Evolutionary conservation across 2,329 filamentous ascomycete species (phyloP), one percentile per base, ranked within the genome.

Genomic region (Pseudogymnoascus sp.): DNA sequence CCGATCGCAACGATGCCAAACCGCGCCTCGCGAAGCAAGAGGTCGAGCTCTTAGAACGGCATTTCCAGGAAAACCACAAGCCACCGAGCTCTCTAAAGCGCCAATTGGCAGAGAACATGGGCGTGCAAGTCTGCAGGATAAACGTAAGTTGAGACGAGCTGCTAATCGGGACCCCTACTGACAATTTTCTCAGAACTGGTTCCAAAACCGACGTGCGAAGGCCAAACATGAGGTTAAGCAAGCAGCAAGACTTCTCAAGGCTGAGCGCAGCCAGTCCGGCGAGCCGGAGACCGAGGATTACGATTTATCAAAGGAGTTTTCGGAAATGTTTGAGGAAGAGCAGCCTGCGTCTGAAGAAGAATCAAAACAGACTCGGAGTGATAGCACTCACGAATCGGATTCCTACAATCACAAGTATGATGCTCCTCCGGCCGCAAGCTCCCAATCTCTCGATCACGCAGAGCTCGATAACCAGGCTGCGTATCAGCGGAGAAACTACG

Each of bases 1-100:
- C 31, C 36, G 58, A 59, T 39, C 58, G 58, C 58, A 59, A 75
- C 61, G 77, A 81, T 65, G 77, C 80, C 10, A 82, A 82, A 68
- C 79, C 80, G 21, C 75, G 80, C 33, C 74, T 85, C 31, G 81
- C 81, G 61, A 84, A 84, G 70, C 81, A 83, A 59, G 82, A 84
- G 70, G 82, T 84, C 7, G 81, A 83, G 65, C 71, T 82, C 58
- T 74, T 87, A 31, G 84, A 87, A 68, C 76, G 78, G 35, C 82
- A 86, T 69, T 87, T 87, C 66, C 78, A 81, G 64, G 83, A 83
- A 71, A 87, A 87, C 70, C 81, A 82, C 65, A 87, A 87, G 73
- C 84, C 84, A 8, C 84, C 81, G 60, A 86, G 82, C 72, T 83
- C 79, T 62, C 78, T 79, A 33, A 87, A 87, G 72, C 83, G 83